phyloP scores from a whole-genome alignment of 2,329 filamentous ascomycete species.

The Huntiella savannae region DNA sequence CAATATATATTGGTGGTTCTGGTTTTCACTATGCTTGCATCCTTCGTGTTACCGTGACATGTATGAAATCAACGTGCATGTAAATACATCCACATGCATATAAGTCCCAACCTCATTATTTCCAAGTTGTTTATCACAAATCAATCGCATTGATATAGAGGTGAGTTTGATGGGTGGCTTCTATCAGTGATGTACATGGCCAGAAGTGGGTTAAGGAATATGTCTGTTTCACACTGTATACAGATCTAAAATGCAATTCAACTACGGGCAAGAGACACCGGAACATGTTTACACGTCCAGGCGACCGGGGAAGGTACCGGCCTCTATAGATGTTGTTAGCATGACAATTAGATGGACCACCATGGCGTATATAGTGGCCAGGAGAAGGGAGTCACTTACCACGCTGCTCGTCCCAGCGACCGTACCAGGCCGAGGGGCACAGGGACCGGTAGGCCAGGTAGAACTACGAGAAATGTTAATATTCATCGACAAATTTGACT shows the following conservation, averaged over 20 bases:
- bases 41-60: too few species aligned
- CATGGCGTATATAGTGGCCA: not conserved
- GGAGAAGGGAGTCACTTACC: constrained; percentile 35
- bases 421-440: constrained; percentile 86
- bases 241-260: constrained; percentile 9
- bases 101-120: too few species aligned
- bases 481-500: not conserved
- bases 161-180: constrained; percentile 32
- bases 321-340: constrained; percentile 28
- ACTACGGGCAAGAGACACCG: constrained; percentile 11
- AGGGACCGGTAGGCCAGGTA: constrained; percentile 90
- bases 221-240: constrained; percentile 2
- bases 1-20: too few species aligned
- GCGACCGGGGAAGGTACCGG: constrained; percentile 48
- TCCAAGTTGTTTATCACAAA: too few species aligned
- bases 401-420: constrained; percentile 94
- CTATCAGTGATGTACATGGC: constrained; percentile 23
- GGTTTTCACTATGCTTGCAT: too few species aligned
- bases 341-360: not conserved
- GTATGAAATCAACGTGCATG: too few species aligned
- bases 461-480: constrained; percentile 47
- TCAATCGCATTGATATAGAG: too few species aligned
- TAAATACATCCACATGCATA: too few species aligned
- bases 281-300: constrained; percentile 33
- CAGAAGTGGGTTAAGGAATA: constrained; percentile 2